Conservation (phyloP, 2,329 filamentous ascomycete genomes). For the Scedosporium aurantiacum region DNA sequence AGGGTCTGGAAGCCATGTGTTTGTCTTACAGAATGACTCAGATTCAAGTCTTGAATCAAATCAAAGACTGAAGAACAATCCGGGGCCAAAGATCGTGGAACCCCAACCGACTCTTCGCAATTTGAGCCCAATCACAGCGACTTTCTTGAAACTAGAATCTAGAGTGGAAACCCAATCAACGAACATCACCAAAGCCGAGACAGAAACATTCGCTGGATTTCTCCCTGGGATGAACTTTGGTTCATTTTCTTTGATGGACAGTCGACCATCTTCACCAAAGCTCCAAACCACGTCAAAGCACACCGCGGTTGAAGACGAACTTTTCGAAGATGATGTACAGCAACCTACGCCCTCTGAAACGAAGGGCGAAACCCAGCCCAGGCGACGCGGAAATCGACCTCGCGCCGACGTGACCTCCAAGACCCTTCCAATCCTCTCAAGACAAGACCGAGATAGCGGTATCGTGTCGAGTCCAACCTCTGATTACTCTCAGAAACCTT, state of each 20-base stretch:
- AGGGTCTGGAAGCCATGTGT: background rate
- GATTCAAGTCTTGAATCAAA: background rate
- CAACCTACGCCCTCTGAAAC: conserved; percentile 7
- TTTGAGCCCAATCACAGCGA: conserved; percentile 4
- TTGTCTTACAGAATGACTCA: background rate
- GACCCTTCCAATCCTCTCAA: conserved; percentile 11
- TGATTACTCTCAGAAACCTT: conserved; percentile 30
- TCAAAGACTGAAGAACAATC: background rate
- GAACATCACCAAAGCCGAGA: background rate
- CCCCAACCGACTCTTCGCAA: background rate
- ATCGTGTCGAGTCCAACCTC: conserved; percentile 34
- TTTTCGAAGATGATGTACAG: conserved; percentile 30
- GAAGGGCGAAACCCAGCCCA: conserved; percentile 17
- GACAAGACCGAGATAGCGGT: conserved; percentile 42
- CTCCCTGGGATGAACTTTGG: conserved; percentile 13
- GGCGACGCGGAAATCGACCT: background rate
- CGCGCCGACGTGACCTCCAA: background rate
- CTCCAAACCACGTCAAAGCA: conserved; percentile 36
- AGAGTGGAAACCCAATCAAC: background rate
- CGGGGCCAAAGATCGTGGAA: background rate
- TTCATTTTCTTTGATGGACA: conserved; percentile 23
- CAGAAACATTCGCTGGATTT: background rate
- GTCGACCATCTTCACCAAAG: conserved; percentile 18
- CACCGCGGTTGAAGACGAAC: conserved; percentile 33
- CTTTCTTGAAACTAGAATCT: conserved; percentile 7